Base-by-base conservation (phyloP, 2,329 filamentous ascomycete species). In the Teratosphaeria viscida region DNA sequence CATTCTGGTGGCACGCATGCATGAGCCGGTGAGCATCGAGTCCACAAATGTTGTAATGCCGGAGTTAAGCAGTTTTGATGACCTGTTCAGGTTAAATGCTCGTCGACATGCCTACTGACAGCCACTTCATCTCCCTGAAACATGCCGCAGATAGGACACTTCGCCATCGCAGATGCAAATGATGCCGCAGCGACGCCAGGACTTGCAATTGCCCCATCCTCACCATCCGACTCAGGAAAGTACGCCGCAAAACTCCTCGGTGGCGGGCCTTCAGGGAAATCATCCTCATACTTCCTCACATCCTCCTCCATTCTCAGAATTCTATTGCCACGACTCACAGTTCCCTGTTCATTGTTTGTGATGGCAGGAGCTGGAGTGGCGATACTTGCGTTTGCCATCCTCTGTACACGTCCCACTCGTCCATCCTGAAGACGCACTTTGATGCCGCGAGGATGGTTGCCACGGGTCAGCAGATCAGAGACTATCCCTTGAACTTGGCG, bases 361-460 rank as follows among this genome's bases (percentile, higher is more conserved):
- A 19, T 10, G 26, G 47, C 49, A 32, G 58, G 29, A 52, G 52
- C 39, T 8, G 35, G 34, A 52, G 47, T 32, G 47, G 35, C 49
- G 11, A 32, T 52, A 19, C 26, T 55, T 37, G 58, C 26, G 10
- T 7, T 23, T 4, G 32, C 76, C 72, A 89, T 79, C 53, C 79
- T 77, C 72, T 92, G 89, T 32, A 92, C 89, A 16, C 89, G 77
- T 1, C 89, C 89, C 2, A 92, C 82, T 29, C 86, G 79, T 1
- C 88, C 88, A 70, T 89, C 87, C 1, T 77, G 75, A 5, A 92
- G 77, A 2, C 88, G 82, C 27, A 92, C 66, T 72, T 92, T 92
- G 75, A 92, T 89, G 39, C 89, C 89, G 10, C 87, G 81, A 2
- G 87, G 87, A 67, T 92, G 89, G 65, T 92, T 83, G 29, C 87